Percentiles rank a stretch among this genome's conserved stretches.
phyloP scores from a whole-genome alignment of 306 rosid genomes.

The Alnus glutinosa region DNA sequence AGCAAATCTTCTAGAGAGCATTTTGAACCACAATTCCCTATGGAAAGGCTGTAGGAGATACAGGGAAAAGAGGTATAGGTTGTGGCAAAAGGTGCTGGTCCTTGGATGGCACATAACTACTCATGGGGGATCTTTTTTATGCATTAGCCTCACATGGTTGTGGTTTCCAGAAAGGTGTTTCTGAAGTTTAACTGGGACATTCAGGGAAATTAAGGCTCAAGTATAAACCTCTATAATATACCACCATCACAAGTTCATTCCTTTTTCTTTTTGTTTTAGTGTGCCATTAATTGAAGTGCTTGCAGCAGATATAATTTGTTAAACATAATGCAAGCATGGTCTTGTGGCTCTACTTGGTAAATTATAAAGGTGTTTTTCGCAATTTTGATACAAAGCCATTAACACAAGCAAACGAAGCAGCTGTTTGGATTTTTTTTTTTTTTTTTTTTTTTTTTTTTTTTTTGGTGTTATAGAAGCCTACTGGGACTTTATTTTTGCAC shows the following conservation, averaged over 20 bases:
- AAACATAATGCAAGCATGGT: constrained; percentile 6
- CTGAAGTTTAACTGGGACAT: neutral
- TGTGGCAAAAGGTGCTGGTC: neutral
- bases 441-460: neutral
- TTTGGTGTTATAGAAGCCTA: neutral
- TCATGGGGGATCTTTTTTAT: neutral
- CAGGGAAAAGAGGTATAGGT: neutral
- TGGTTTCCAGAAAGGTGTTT: neutral
- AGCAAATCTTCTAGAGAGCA: no score
- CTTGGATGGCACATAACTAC: neutral
- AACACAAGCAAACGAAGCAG: constrained; percentile 4
- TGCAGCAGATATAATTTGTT: neutral
- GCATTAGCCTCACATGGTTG: neutral
- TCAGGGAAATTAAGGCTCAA: neutral
- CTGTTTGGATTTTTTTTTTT: neutral
- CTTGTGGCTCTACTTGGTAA: constrained; percentile 15
- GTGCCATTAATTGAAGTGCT: neutral
- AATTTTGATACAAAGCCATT: neutral
- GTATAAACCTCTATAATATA: neutral
- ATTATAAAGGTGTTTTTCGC: constrained; percentile 13
- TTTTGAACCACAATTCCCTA: neutral
- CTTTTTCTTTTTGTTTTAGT: neutral
- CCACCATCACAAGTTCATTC: neutral
- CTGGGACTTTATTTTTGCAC: constrained; percentile 4
- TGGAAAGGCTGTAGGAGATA: neutral